Evolutionary conservation across 305 asterid species (phyloP).

Genomic region (Plantago rigida): DNA sequence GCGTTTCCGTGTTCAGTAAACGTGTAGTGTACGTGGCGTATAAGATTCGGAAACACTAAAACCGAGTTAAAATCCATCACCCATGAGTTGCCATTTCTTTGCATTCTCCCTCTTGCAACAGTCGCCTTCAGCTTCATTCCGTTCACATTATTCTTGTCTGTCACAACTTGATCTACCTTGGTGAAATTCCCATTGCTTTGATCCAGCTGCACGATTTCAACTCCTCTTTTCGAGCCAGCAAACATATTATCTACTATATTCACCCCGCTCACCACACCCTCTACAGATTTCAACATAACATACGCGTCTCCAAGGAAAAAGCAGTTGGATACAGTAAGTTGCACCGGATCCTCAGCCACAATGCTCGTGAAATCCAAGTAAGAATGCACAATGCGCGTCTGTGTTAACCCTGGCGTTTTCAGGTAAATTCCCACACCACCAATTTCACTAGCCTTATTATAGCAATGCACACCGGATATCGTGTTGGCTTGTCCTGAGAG

Average conservation of each 20-base stretch:
- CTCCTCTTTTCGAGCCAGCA: conserved; percentile 47
- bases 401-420: conserved; percentile 58
- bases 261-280: conserved; percentile 56
- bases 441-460: conserved; percentile 67
- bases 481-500: conserved; percentile 65
- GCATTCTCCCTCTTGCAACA: conserved; percentile 38
- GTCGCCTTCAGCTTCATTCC: conserved; percentile 71
- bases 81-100: conserved; percentile 58
- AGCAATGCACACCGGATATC: conserved; percentile 75
- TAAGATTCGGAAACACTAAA: conserved; percentile 54
- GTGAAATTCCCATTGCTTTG: conserved; percentile 34
- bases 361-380: conserved; percentile 74
- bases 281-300: conserved; percentile 44
- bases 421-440: conserved; percentile 74
- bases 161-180: conserved; percentile 47
- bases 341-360: conserved; percentile 88
- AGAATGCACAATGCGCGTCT: conserved; percentile 61
- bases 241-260: conserved; percentile 72
- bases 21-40: conserved; percentile 56
- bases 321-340: conserved; percentile 46
- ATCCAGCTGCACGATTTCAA: conserved; percentile 55
- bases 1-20: conserved; percentile 33
- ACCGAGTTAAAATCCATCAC: conserved; percentile 48
- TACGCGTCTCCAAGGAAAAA: conserved; percentile 76
- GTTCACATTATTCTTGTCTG: conserved; percentile 46